These are phyloP conservation scores for Paraconiothyrium sp. DNA, from an alignment of 2,329 filamentous ascomycete genomes.

Conservation along the genomic window DNA sequence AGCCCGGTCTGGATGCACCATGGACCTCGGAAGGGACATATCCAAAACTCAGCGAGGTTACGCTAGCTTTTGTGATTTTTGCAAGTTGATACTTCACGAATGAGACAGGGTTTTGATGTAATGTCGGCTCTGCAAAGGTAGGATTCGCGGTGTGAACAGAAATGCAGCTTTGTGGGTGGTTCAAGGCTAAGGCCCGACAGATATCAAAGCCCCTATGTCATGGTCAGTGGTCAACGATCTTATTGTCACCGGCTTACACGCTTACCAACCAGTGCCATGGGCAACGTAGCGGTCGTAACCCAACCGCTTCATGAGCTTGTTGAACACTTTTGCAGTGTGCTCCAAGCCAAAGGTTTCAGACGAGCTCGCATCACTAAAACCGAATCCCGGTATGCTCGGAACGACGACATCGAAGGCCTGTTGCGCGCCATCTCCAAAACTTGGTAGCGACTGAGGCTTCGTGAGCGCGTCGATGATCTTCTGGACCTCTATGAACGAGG, in stretches of 20 bases:
- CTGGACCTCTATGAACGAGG: conserved; percentile 68
- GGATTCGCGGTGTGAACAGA: conserved; percentile 71
- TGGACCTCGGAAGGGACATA: conserved; percentile 64
- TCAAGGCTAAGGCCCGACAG: conserved; percentile 58
- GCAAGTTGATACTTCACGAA: conserved; percentile 68
- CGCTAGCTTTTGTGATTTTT: conserved; percentile 45
- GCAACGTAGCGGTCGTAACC: conserved; percentile 68
- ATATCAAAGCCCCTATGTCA: conserved; percentile 54
- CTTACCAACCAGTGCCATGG: conserved; percentile 62
- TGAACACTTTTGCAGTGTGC: conserved; percentile 65
- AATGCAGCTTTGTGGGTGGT: conserved; percentile 62
- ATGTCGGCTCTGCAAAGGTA: conserved; percentile 60
- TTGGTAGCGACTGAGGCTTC: conserved; percentile 58
- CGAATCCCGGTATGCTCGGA: conserved; percentile 71
- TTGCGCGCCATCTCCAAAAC: conserved; percentile 30
- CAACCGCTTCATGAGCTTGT: conserved; percentile 68
- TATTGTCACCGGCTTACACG: conserved; percentile 6
- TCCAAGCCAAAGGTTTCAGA: conserved; percentile 60
- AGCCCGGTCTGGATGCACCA: neutral
- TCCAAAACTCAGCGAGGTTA: conserved; percentile 63
- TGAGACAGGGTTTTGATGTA: conserved; percentile 55
- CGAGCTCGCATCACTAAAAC: conserved; percentile 71
- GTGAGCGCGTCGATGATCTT: conserved; percentile 66
- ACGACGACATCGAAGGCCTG: conserved; percentile 71
- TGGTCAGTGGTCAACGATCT: conserved; percentile 13